Evolutionary conservation across 257 asterid species (phyloP), one percentile per base, ranked within the genome.

Genomic region (Petrea volubilis): DNA sequence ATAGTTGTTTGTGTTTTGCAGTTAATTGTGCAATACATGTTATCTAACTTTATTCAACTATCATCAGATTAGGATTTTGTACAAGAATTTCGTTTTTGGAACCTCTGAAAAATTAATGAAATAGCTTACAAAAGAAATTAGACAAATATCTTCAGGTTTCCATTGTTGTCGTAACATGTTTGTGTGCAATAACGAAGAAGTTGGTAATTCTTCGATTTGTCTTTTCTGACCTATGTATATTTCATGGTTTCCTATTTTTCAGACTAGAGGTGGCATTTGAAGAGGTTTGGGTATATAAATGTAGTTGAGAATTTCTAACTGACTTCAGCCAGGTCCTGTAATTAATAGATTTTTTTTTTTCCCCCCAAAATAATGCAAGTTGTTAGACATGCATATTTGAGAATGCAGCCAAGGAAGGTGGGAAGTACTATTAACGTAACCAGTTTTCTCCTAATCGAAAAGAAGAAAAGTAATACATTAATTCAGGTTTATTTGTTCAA

Each of bases 131-230:
- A 23, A 23, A 74, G 69, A 50, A 23, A 18, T 11, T 3, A 15
- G 17, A 62, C 5, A n/a, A 50, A 8, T 62, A 10, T 64, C 40
- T 20, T 28, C n/a, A n/a, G 55, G 20, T 14, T 21, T n/a, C 40
- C 13, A 12, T 52, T 27, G 55, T 60, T 47, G 41, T 63, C 24
- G 0, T 52, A 18, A 52, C 38, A 28, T 38, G 63, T 55, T 9
- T 18, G 23, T 21, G 28, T 56, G 25, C 12, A 52, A 36, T 27
- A 23, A 18, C 65, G 43, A 15, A 15, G 64, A 71, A 64, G 68
- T 38, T 57, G 57, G 53, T 74, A 60, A 23, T 38, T 74, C 67
- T 71, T 44, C 20, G 5, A 61, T 36, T 10, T 61, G 21, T 47
- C 53, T n/a, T 36, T 6, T 50, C 23, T 31, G 53, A 18, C n/a